Evolutionary conservation across 1,139 yeast genomes (phyloP), one percentile per base, ranked within the genome.

Genomic region (Candida smagusa): DNA sequence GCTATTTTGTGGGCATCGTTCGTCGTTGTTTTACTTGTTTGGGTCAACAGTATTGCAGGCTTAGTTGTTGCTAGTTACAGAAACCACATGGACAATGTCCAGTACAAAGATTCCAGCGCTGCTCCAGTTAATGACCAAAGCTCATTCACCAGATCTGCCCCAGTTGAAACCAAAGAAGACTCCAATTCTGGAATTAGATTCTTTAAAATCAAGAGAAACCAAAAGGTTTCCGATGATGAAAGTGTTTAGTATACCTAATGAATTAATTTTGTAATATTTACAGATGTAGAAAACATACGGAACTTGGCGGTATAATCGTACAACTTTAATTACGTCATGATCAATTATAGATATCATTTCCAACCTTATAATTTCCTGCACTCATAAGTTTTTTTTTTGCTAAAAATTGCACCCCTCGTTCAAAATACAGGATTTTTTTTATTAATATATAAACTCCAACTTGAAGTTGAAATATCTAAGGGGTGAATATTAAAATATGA

Each of bases 1-100:
- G 90, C 84, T 52, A 56, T 84, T 42, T 59, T 80, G 12, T 84
- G 94, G 94, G 83, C 88, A 35, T 66, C 86, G 13, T 76, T 79
- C 38, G 83, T 72, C 7, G 61, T 72, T 47, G 58, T 79, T 40
- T 48, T 78, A 12, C 50, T 81, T 40, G 68, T 79, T 33, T 79
- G 76, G 65, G 62, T 79, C 56, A 61, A 75, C 51, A 63, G 79
- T 27, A 79, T 84, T 59, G 72, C 76, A 45, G 69, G 79, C 42
- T 66, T 74, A 44, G 65, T 78, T 41, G 63, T 68, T 41, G 64
- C 63, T 40, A 67, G 76, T 33, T 76, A 74, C 62, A 65, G 56
- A 46, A 66, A 63, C 46, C 79, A 74, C 57, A 59, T 67, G 50
- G 54, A 50, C 35, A 60, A 62, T 43, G 74, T 69, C 35, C 36